Base-by-base conservation (phyloP, 116 monocot genomes). In the Iris pallida region DNA sequence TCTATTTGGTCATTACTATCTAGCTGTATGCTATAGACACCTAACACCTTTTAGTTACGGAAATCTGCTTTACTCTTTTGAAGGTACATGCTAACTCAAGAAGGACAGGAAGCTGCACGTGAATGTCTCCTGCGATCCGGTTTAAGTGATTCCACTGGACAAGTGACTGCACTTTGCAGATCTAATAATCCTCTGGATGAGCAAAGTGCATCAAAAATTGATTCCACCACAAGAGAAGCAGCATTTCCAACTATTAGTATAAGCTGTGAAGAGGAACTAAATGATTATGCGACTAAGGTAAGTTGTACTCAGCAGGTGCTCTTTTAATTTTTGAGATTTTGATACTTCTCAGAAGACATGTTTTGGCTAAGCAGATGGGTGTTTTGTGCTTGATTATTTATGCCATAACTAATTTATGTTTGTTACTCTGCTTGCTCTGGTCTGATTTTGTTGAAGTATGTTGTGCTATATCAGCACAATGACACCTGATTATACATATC, bases 61-160 rank as follows among this genome's bases (percentile, higher is more conserved):
- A 47, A 8, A 63, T 46, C 47, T 63, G 10, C 7, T 4, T 20
- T 47, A 2, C 51, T 44, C 49, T 54, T 54, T 67, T 59, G n/a
- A 58, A 95, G 95, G 71, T 95, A 86, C 69, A 88, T 95, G 95
- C 67, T 95, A 73, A 95, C 95, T 68, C 74, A 91, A 68, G 91
- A 95, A 85, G 95, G 95, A 4, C 67, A 75, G 63, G 82, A 82
- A 68, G 69, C 78, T 65, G 95, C 95, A 52, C 69, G 73, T 71
- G 95, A 95, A 58, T 91, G 95, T 74, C 75, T 95, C 44, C 19
- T 75, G 55, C 82, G 95, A 71, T 91, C 91, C 80, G 89, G 88
- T 18, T 73, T 89, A 69, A 61, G 45, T 62, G 86, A 78, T 82
- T 68, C 76, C 52, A 4, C 66, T 57, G 72, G 18, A 52, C 20